Evolutionary conservation across 2,329 filamentous ascomycete genomes (phyloP), one percentile per base, ranked within the genome.

Genomic region (Chaetomium globosum): DNA sequence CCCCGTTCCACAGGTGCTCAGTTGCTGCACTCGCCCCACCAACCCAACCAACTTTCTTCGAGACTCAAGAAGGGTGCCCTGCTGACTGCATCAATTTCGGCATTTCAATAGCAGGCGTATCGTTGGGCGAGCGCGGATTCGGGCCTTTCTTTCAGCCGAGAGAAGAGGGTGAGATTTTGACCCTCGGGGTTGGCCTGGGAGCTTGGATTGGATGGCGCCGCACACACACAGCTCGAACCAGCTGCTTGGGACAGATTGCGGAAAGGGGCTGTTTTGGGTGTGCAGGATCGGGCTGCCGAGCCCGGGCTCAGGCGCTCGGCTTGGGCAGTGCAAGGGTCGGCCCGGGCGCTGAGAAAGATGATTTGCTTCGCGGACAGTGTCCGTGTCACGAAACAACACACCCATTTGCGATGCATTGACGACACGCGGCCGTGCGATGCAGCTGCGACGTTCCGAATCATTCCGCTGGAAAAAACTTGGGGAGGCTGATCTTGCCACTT

Each of bases 131-230:
- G 13, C 28, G 33, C 39, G 56, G 4, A 59, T 51, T 55, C 62
- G 56, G 62, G 62, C 62, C 62, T 55, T 59, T 23, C 39, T 46
- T 51, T 63, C 60, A 51, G 60, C 28, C 53, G 23, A 43, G 4
- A n/a, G 39, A 43, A 43, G 4, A 39, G 23, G 31, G 46, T 48
- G 23, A 30, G 51, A 31, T 31, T 36, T 28, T 39, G 21, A 10
- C n/a, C 23, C 7, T 28, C 8, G 10, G 21, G 43, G 21, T 21
- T 59, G 54, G 31, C n/a, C 59, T 48, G 31, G 30, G 30, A 30
- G 46, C 4, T 9, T 51, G 48, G 21, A 57, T 52, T 46, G 31
- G 10, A 49, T 23, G 46, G 46, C 10, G 46, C 19, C n/a, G n/a
- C 46, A 48, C 46, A 43, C 39, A 13, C 26, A 57, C 52, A 19